Conservation (phyloP, 495 filamentous ascomycete species). For the Astrocystis sublimbata region DNA sequence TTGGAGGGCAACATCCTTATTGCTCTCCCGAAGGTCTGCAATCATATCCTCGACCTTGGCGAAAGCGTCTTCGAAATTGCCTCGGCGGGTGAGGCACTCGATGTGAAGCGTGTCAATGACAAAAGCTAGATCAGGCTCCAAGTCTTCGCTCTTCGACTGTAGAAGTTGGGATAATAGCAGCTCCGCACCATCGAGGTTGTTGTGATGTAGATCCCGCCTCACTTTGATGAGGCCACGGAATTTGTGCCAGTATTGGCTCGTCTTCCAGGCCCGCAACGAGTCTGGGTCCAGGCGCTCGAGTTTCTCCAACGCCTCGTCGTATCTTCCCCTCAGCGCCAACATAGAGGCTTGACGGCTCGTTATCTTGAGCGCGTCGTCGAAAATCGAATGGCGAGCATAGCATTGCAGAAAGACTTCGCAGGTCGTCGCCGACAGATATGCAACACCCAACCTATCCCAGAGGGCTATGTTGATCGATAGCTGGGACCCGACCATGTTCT, state of each 20-base stretch:
- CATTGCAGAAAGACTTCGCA: conserved; percentile 79
- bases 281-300: conserved; percentile 66
- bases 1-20: conserved; percentile 72
- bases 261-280: conserved; percentile 70
- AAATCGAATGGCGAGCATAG: conserved; percentile 61
- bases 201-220: conserved; percentile 66
- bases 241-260: conserved; percentile 76
- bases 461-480: conserved; percentile 69
- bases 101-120: conserved; percentile 69
- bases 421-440: conserved; percentile 64
- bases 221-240: conserved; percentile 74
- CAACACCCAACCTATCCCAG: conserved; percentile 73
- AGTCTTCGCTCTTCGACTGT: conserved; percentile 45
- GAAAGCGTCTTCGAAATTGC: conserved; percentile 65
- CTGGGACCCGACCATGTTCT: conserved; percentile 70
- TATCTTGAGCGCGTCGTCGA: conserved; percentile 76
- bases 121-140: conserved; percentile 70
- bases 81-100: conserved; percentile 66
- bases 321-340: conserved; percentile 60
- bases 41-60: conserved; percentile 66
- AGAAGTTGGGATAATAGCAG: conserved; percentile 63
- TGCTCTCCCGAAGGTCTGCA: conserved; percentile 63
- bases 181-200: conserved; percentile 68
- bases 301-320: conserved; percentile 65
- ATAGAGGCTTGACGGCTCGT: conserved; percentile 48